These are phyloP conservation scores for Fusarium poae DNA, from an alignment of 2,329 filamentous ascomycete species.

Conservation along the genomic window DNA sequence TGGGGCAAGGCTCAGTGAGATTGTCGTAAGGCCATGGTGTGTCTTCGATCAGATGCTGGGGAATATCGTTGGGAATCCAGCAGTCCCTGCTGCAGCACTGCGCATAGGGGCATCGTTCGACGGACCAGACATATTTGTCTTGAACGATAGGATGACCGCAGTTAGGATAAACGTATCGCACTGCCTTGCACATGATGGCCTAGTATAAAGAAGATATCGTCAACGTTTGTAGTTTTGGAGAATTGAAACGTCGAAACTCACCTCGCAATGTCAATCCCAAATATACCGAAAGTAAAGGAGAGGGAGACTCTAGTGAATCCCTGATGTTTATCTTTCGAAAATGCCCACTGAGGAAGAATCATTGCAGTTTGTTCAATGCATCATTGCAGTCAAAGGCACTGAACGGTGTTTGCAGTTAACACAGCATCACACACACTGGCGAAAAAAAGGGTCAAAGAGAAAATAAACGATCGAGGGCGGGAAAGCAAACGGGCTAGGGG, in stretches of 20 bases:
- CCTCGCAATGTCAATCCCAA: not conserved
- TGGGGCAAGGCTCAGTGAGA: slow-evolving; percentile 4
- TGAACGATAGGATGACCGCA: slow-evolving; percentile 42
- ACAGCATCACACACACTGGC: slow-evolving; percentile 19
- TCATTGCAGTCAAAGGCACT: not conserved
- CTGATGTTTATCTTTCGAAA: no score
- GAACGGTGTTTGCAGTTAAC: slow-evolving; percentile 16
- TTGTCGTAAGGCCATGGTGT: slow-evolving; percentile 25
- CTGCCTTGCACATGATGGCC: slow-evolving; percentile 42
- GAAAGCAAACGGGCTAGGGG: slow-evolving; percentile 5
- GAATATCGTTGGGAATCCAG: slow-evolving; percentile 35
- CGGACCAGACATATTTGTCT: slow-evolving; percentile 9
- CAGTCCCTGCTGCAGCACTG: slow-evolving; percentile 27
- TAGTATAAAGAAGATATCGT: not conserved
- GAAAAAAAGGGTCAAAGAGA: slow-evolving; percentile 17
- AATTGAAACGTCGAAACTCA: not conserved
- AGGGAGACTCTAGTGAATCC: no score
- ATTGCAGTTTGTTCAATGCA: slow-evolving; percentile 1
- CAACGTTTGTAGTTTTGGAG: not conserved
- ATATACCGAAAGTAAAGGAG: no score
- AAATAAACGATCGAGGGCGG: not conserved
- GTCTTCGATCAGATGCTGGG: not conserved
- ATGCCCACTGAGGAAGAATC: not conserved
- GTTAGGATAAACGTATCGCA: slow-evolving; percentile 43
- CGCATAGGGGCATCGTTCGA: slow-evolving; percentile 38